phyloP scores from a whole-genome alignment of 73 alveolate species.

The Paramecium sexaurelia region DNA sequence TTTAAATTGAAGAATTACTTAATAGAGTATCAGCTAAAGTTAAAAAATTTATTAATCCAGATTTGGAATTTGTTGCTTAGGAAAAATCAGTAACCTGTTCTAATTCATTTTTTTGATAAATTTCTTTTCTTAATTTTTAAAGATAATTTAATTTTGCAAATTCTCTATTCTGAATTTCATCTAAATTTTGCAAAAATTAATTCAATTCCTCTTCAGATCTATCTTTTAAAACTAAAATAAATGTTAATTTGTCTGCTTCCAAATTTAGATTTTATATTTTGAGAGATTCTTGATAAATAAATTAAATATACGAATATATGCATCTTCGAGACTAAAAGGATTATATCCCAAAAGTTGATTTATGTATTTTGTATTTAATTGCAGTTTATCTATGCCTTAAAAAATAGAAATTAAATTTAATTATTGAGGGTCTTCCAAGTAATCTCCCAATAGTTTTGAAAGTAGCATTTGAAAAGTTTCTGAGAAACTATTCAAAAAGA shows the following conservation, averaged over 20 bases:
- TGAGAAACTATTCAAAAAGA: slow-evolving; percentile 27
- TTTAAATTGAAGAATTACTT: background rate
- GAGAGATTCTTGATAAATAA: background rate
- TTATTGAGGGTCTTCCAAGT: slow-evolving; percentile 41
- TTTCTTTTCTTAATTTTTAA: slow-evolving; percentile 1
- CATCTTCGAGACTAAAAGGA: background rate
- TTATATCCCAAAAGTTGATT: background rate
- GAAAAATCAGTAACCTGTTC: background rate
- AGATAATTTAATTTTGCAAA: background rate
- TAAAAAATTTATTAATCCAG: background rate
- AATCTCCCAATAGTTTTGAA: background rate
- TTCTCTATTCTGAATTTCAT: background rate
- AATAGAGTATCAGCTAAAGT: background rate
- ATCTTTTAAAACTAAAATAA: background rate
- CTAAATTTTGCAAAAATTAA: background rate
- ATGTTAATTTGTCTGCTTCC: background rate
- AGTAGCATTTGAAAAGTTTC: background rate
- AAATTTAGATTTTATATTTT: background rate
- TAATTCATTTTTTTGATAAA: background rate
- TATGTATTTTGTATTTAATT: background rate
- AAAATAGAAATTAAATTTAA: background rate
- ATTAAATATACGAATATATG: background rate
- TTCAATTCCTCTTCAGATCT: background rate
- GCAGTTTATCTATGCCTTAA: background rate
- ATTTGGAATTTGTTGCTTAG: background rate